Evolutionary conservation across 225 moss, liverwort and hornwort genomes (phyloP).

Genomic region (Asterella californica): DNA sequence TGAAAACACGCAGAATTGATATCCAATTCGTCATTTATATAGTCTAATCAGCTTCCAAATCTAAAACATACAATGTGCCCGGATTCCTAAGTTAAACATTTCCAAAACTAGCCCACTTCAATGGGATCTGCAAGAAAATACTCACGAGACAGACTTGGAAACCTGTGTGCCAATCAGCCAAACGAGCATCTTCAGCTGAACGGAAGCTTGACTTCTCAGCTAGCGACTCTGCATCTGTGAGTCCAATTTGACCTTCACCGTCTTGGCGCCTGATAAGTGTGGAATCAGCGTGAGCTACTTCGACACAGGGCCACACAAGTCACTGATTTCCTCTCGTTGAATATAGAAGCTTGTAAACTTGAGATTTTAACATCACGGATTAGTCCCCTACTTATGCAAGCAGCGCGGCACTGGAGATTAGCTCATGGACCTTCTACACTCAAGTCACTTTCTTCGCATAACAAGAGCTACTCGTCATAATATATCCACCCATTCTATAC

Average conservation of each 20-base stretch:
- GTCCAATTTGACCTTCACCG: conserved; percentile 58
- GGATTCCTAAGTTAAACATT: not conserved
- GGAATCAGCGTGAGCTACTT: not conserved
- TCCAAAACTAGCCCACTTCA: not conserved
- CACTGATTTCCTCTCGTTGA: not conserved
- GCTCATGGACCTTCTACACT: not conserved
- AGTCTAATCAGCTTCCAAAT: not conserved
- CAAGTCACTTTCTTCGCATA: not conserved
- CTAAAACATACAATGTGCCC: not conserved
- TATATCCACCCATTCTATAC: not conserved
- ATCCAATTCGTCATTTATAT: not conserved
- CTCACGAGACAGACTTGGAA: conserved; percentile 86
- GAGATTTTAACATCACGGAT: not conserved
- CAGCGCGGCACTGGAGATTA: not conserved
- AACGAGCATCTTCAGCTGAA: conserved; percentile 73
- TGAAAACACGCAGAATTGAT: not conserved
- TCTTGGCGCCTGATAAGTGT: conserved; percentile 59
- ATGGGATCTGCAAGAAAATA: not conserved
- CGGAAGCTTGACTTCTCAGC: conserved; percentile 27
- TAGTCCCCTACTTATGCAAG: not conserved
- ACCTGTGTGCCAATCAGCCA: conserved; percentile 97
- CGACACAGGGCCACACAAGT: not conserved
- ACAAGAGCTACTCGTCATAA: not conserved
- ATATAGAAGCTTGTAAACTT: not conserved
- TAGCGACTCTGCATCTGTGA: conserved; percentile 49